phyloP scores from a whole-genome alignment of 2,329 filamentous ascomycete species.

The Pestalotiopsis sp. region DNA sequence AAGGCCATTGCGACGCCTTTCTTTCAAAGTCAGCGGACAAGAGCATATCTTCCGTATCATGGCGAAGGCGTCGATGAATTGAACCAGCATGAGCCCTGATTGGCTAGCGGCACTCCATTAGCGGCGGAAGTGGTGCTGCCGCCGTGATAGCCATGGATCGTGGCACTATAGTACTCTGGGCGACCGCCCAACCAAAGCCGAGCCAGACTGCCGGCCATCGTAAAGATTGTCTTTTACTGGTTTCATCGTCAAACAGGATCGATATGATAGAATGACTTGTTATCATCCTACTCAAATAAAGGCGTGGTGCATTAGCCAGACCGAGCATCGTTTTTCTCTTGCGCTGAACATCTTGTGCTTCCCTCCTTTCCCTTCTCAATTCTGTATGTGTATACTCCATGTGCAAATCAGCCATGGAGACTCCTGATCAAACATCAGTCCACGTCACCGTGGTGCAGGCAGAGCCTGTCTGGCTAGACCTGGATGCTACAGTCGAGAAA shows the following conservation, averaged over 20 bases:
- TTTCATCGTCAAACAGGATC: too few species aligned
- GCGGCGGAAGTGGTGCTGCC: neutral
- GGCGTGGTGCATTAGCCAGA: too few species aligned
- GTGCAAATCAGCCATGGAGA: neutral
- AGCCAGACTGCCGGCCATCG: neutral
- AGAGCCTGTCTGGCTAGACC: constrained; percentile 57
- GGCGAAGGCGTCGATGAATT: neutral
- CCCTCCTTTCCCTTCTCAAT: too few species aligned
- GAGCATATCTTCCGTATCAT: neutral
- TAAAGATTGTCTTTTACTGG: neutral
- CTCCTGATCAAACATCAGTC: constrained; percentile 17
- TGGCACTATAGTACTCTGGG: neutral
- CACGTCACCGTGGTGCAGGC: constrained; percentile 53
- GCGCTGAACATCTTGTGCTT: too few species aligned
- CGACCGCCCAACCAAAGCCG: neutral
- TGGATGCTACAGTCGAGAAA: constrained; percentile 48
- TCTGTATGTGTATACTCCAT: neutral
- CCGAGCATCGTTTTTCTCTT: too few species aligned
- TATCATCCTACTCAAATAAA: too few species aligned
- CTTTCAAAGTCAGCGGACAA: neutral
- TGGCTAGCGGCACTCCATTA: neutral
- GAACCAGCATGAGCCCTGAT: neutral
- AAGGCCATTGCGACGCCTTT: too few species aligned
- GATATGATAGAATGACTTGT: too few species aligned
- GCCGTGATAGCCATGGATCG: neutral